Evolutionary conservation across 2,329 filamentous ascomycete species (phyloP).

Genomic region (Pseudocercospora vitis): DNA sequence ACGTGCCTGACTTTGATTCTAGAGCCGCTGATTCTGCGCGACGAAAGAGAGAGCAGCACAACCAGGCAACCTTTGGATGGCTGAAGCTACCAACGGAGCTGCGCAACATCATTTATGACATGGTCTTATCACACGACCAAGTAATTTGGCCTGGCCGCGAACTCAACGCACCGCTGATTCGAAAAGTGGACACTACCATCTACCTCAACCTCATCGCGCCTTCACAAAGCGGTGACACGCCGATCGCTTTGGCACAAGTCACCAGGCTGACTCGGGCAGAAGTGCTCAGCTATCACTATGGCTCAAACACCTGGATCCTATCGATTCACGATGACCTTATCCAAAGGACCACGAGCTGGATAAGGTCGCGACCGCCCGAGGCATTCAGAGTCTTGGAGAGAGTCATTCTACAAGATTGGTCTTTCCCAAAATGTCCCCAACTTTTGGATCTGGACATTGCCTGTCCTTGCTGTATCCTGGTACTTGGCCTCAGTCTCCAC

Average conservation of each 20-base stretch:
- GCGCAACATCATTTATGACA: slow-evolving; percentile 2
- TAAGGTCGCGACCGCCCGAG: neutral
- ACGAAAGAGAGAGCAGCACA: slow-evolving; percentile 10
- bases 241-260: neutral
- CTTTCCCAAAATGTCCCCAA: neutral
- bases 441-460: neutral
- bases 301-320: slow-evolving; percentile 1
- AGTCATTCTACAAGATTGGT: slow-evolving; percentile 1
- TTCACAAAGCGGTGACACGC: neutral
- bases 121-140: neutral
- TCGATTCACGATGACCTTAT: slow-evolving; percentile 3
- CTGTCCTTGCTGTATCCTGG: slow-evolving; percentile 1
- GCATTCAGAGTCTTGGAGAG: neutral
- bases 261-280: neutral
- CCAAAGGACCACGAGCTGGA: slow-evolving; percentile 1
- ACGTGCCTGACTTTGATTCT: neutral
- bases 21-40: slow-evolving; percentile 9
- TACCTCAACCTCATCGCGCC: slow-evolving; percentile 5
- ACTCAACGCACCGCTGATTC: slow-evolving; percentile 3
- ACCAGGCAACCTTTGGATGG: slow-evolving; percentile 5
- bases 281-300: neutral
- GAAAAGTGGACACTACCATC: neutral
- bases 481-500: neutral
- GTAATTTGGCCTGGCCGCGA: slow-evolving; percentile 1
- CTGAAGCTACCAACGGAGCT: slow-evolving; percentile 12